Base-by-base conservation (phyloP, 805 yeast species). In the Spencermartinsiella europaea region DNA sequence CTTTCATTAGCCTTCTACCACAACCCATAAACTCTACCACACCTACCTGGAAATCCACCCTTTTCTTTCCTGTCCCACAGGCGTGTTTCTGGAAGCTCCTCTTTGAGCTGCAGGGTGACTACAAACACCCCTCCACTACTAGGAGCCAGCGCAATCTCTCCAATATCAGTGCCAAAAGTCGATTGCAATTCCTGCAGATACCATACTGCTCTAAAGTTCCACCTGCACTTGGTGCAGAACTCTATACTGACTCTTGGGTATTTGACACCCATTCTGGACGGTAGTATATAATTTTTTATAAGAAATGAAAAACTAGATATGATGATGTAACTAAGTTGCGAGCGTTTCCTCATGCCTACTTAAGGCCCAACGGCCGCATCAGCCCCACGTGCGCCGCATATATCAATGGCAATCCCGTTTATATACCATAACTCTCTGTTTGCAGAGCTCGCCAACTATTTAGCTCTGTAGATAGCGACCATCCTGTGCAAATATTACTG, bases 181-280 rank as follows among this genome's bases (percentile, higher is more conserved):
- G 84, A 87, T n/a, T 88, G 66, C 1, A 89, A 68, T 63, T 88
- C 96, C 61, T 85, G 95, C 27, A 80, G 69, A 55, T 86, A 86
- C 96, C 96, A 89, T 0, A 86, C 75, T 1, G 96, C 95, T 10
- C 96, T 69, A 40, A 86, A 74, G 56, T 85, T 84, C 96, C 96
- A 88, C 58, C 84, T 83, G 70, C 96, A 88, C 59, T 76, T 78
- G 34, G 84, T 83, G 61, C 96, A 88, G 65, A 82, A 88, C 54
- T 77, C 73, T 36, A 88, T 86, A 3, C 78, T 67, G 1, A 88
- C 76, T 38, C 79, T 69, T 2, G 95, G 93, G 48, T 72, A 38
- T 12, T 25, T 25, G 31, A 25, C 12, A 7, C 10, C 12, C 31
- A 25, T 25, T 25, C 10, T 25, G 12, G 31, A 25, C 10, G 31